phyloP scores from a whole-genome alignment of 192 early-diverging fungal genomes.

The Backusella australiensis region DNA sequence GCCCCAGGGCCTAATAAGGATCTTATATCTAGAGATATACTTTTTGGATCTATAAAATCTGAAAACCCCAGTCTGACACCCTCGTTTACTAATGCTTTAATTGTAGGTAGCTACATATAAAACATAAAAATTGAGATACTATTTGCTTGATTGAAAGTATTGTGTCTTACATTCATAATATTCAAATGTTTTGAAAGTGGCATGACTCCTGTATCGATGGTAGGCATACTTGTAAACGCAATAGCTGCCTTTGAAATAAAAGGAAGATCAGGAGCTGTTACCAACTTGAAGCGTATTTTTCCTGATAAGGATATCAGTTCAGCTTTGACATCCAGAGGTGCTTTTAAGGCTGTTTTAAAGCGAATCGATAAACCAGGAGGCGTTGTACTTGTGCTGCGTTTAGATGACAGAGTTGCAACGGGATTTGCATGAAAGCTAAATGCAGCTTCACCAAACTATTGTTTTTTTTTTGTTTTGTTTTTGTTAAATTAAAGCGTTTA shows the following conservation, averaged over 20 bases:
- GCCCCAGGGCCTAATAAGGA: constrained; percentile 6
- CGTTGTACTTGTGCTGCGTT: background rate
- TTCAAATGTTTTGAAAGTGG: constrained; percentile 30
- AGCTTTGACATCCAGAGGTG: constrained; percentile 20
- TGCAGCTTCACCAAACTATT: constrained; percentile 26
- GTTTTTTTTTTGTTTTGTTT: no score
- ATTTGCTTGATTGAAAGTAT: background rate
- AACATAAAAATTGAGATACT: background rate
- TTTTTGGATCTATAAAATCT: constrained; percentile 30
- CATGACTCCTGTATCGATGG: constrained; percentile 31
- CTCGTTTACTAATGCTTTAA: constrained; percentile 23
- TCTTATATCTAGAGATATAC: constrained; percentile 22
- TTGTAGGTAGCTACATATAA: constrained; percentile 16
- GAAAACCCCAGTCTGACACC: constrained; percentile 21
- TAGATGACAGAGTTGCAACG: constrained; percentile 10
- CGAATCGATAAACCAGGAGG: constrained; percentile 23
- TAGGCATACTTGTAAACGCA: constrained; percentile 24
- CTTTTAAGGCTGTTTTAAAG: constrained; percentile 21
- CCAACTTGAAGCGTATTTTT: constrained; percentile 29
- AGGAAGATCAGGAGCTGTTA: constrained; percentile 28
- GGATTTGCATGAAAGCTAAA: constrained; percentile 28
- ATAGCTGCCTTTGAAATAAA: constrained; percentile 26
- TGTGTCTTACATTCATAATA: constrained; percentile 26
- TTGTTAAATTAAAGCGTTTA: background rate
- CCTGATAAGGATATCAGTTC: constrained; percentile 25